phyloP scores from a whole-genome alignment of 441 rosid genomes.

The Arabidopsis hybrid region DNA sequence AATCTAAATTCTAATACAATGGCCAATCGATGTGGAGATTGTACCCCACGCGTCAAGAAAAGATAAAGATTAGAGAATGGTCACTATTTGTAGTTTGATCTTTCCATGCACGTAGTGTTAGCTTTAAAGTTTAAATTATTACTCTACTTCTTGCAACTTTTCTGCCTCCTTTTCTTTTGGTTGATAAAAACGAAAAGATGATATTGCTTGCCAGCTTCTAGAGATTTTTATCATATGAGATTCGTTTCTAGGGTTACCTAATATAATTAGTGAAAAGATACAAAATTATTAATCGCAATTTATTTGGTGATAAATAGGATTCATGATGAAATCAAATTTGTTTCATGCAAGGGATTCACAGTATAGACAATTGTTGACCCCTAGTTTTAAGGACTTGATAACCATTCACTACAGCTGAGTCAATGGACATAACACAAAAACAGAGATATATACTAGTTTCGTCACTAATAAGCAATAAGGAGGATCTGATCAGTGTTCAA shows the following conservation, averaged over 20 bases:
- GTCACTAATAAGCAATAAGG: neutral
- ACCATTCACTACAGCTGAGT: neutral
- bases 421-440: slow-evolving; percentile 13
- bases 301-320: neutral
- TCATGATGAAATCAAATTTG: neutral
- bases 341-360: neutral
- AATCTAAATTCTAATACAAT: slow-evolving; percentile 1
- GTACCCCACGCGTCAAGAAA: slow-evolving; percentile 32
- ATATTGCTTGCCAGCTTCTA: slow-evolving; percentile 43
- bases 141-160: slow-evolving; percentile 31
- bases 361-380: neutral
- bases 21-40: slow-evolving; percentile 18
- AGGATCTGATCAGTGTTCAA: neutral
- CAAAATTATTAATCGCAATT: neutral
- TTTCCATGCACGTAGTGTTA: slow-evolving; percentile 52
- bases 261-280: neutral
- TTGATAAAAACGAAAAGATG: slow-evolving; percentile 26
- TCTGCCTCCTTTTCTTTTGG: slow-evolving; percentile 18
- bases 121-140: slow-evolving; percentile 39
- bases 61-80: slow-evolving; percentile 38
- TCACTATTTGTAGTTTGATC: slow-evolving; percentile 40
- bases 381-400: neutral
- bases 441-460: neutral
- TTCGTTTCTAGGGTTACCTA: slow-evolving; percentile 17
- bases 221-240: slow-evolving; percentile 18